Conservation (phyloP, 1,284 basidiomycete genomes). For the Cryptococcus hybrid region DNA sequence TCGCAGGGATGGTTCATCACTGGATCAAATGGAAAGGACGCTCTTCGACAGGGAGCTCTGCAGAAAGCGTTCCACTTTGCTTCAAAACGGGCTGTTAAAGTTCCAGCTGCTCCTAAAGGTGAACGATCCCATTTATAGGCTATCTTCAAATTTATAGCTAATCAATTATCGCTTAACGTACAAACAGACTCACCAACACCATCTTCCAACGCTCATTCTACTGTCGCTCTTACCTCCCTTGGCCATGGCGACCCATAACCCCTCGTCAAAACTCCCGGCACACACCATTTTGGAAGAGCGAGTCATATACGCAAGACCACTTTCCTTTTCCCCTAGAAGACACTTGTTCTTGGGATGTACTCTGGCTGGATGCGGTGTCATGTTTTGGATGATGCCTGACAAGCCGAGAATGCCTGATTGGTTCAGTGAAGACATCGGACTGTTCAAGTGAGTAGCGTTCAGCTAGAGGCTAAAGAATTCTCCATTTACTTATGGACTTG, state of each 20-base stretch:
- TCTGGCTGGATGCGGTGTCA: neutral
- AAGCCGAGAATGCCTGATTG: slow-evolving; percentile 6
- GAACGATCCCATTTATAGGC: no score
- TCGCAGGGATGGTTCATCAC: no score
- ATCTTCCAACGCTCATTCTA: neutral
- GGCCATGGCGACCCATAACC: slow-evolving; percentile 6
- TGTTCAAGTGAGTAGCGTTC: slow-evolving; percentile 5
- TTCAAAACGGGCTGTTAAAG: no score
- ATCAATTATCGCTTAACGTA: no score
- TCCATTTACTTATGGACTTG: no score
- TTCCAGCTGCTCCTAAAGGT: no score
- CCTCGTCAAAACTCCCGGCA: neutral
- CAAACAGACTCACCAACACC: neutral
- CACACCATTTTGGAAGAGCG: slow-evolving; percentile 3
- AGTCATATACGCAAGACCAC: slow-evolving; percentile 12
- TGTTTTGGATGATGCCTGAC: slow-evolving; percentile 7
- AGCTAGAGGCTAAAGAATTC: no score
- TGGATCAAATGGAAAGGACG: no score
- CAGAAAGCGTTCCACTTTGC: no score
- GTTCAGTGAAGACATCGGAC: slow-evolving; percentile 2
- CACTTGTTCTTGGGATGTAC: slow-evolving; percentile 2
- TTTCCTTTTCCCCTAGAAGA: slow-evolving; percentile 7
- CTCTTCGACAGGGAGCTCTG: no score
- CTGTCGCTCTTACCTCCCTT: slow-evolving; percentile 5
- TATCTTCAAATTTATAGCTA: no score